Base-by-base conservation (phyloP, 78 protist species). In the Cavenderia fasciculata region DNA sequence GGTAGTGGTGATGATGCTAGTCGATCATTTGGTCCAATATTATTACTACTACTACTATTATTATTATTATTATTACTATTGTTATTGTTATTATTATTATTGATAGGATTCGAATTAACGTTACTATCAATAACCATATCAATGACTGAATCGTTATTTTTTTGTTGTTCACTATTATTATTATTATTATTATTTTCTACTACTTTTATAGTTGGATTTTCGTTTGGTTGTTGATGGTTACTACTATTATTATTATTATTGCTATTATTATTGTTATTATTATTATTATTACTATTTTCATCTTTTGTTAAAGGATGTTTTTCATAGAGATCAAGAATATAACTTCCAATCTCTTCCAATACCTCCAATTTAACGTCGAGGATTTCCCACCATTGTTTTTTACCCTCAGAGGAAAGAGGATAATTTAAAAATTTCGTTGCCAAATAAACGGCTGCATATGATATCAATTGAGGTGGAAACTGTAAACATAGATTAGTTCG, bases 401-500 rank as follows among this genome's bases (percentile, higher is more conserved):
- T 65, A 43, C 76, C 66, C 16, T 68, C 79, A 10, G 75, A 14
- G 2, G 49, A 1, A 12, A 82, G 57, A 52, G 54, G 66, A 31
- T 31, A 82, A 41, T 71, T 68, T 63, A 86, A 71, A 54, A 71
- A 74, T 71, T 70, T 87, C 56, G 92, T 43, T 29, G 94, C 87
- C 40, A 87, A 51, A 36, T 65, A 49, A 34, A 93, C 49, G 4
- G 82, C 56, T 38, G 91, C 94, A 36, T 66, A 65, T 34, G 96
- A 74, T 27, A 93, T 73, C 29, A 77, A 61, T 14, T 65, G 89
- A 16, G 95, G 91, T 34, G 75, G 65, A 36, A 70, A 88, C 21
- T 89, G 94, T 56, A 95, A 62, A 75, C 96, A 89, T 19, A 93
- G 61, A 36, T 79, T 85, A 6, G 97, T 89, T 52, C 96, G 75